Conservation (phyloP, 2,329 filamentous ascomycete genomes). For the Monosporascus sp. region DNA sequence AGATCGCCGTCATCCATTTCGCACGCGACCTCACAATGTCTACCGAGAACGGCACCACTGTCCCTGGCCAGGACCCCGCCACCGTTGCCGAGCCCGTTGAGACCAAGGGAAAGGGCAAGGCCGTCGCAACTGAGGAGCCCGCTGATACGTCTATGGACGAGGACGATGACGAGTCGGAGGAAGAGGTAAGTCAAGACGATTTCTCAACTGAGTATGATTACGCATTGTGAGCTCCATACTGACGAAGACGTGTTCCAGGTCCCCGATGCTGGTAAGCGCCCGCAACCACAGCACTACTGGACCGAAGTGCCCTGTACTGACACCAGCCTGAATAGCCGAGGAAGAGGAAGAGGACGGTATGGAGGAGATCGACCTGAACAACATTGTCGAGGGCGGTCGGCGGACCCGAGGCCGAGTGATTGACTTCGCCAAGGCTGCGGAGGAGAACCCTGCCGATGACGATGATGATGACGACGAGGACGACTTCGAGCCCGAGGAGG, state of each 20-base stretch:
- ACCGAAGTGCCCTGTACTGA: slow-evolving; percentile 5
- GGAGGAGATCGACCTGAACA: slow-evolving; percentile 84
- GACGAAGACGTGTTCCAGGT: slow-evolving; percentile 7
- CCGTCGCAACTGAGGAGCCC: slow-evolving; percentile 45
- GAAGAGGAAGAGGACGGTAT: slow-evolving; percentile 74
- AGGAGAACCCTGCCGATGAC: slow-evolving; percentile 68
- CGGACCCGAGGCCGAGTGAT: slow-evolving; percentile 91
- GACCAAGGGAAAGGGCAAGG: slow-evolving; percentile 88
- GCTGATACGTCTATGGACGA: slow-evolving; percentile 67
- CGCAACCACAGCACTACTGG: slow-evolving; percentile 1
- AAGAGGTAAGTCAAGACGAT: slow-evolving; percentile 41
- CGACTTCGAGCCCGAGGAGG: slow-evolving; percentile 54
- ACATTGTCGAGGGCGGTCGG: slow-evolving; percentile 73
- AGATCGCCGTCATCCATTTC: neutral
- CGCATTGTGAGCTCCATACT: too few relatives aligned
- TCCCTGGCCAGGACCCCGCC: slow-evolving; percentile 40
- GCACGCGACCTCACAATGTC: slow-evolving; percentile 37
- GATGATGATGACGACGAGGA: slow-evolving; percentile 78
- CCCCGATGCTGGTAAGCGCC: slow-evolving; percentile 19
- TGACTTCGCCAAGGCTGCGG: slow-evolving; percentile 86
- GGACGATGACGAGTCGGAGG: slow-evolving; percentile 64
- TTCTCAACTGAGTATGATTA: neutral
- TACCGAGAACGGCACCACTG: slow-evolving; percentile 43
- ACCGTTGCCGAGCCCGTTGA: slow-evolving; percentile 39
- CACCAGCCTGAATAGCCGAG: slow-evolving; percentile 40